Base-by-base conservation (phyloP, 345 rosid species). In the Hibiscus mutabilis region DNA sequence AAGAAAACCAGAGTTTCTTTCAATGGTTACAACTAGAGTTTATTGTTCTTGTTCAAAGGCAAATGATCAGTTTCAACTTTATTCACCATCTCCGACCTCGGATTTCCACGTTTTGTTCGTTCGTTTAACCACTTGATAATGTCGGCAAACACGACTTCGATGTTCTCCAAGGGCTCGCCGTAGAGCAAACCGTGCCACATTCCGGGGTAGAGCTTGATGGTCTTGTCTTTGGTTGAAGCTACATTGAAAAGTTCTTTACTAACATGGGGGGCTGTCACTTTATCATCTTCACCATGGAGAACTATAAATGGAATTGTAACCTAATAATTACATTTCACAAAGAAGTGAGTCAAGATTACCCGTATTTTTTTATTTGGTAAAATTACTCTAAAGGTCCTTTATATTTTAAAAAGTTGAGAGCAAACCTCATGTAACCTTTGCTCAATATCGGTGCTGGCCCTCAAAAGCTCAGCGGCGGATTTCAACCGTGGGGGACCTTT, bases 121-220 rank as follows among this genome's bases (percentile, higher is more conserved):
- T 77, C 73, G 1, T 81, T 84, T 64, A 89, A 68, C 98, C 98
- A 89, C 0, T 35, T 72, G 19, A 86, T 81, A 13, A 91, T 88
- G 81, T 91, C 97, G 5, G 40, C 16, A 49, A 91, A 89, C 18
- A 89, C 97, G 3, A 80, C 71, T 6, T 87, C 80, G 2, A 75
- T 77, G 75, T 89, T 93, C 18, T 79, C 74, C 2, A 66, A 71
- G 19, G 92, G 76, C 56, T 93, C 98, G 2, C 96, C 98, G 52
- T 82, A 88, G 4, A 93, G 81, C 40, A 91, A 55, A 40, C 89
- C 95, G 18, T 93, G 98, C 97, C 98, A 91, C 98, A 93, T 89
- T n/a, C 76, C 86, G 0, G 87, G 83, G 46, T 93, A 93, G 69
- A 89, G 21, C 79, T 88, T 93, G 27, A 91, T 40, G 19, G 88